A percentile compares a stretch with the other conserved stretches of the same genome.
phyloP scores from a whole-genome alignment of 1,284 basidiomycete species.

The Afroboletus lepidellus region DNA sequence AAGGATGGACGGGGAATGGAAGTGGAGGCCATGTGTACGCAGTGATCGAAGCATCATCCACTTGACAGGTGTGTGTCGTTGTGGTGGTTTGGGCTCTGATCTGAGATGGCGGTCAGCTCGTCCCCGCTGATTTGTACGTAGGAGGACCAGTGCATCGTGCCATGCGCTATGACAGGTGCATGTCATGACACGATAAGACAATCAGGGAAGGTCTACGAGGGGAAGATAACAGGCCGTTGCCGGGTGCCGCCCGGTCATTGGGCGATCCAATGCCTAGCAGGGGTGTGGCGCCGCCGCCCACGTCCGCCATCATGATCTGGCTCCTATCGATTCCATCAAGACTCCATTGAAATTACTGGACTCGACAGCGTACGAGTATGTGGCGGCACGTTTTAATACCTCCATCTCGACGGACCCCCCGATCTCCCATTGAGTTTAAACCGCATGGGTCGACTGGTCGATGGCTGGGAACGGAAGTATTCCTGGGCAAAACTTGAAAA shows the following conservation, averaged over 20 bases:
- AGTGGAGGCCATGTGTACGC: slow-evolving; percentile 10
- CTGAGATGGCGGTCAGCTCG: slow-evolving; percentile 1
- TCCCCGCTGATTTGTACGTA: neutral
- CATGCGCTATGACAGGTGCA: neutral
- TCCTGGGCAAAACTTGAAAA: neutral
- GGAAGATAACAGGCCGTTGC: neutral
- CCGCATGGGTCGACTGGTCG: slow-evolving; percentile 3
- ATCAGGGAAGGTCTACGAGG: neutral
- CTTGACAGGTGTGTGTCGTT: slow-evolving; percentile 2
- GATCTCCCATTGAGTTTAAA: neutral
- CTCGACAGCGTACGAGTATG: neutral
- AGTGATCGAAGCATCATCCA: slow-evolving; percentile 4
- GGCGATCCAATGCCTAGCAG: neutral
- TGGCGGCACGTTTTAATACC: neutral
- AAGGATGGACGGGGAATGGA: neutral
- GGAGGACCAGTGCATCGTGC: neutral
- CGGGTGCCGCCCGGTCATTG: neutral
- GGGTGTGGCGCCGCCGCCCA: neutral
- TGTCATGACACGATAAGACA: neutral
- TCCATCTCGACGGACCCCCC: neutral
- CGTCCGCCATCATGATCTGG: neutral
- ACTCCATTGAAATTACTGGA: neutral
- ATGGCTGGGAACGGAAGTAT: neutral
- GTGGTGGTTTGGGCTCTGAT: neutral
- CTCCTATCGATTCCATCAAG: too few species aligned